Evolutionary conservation across 2,329 filamentous ascomycete species (phyloP).

Genomic region (Pyrenophora graminea): DNA sequence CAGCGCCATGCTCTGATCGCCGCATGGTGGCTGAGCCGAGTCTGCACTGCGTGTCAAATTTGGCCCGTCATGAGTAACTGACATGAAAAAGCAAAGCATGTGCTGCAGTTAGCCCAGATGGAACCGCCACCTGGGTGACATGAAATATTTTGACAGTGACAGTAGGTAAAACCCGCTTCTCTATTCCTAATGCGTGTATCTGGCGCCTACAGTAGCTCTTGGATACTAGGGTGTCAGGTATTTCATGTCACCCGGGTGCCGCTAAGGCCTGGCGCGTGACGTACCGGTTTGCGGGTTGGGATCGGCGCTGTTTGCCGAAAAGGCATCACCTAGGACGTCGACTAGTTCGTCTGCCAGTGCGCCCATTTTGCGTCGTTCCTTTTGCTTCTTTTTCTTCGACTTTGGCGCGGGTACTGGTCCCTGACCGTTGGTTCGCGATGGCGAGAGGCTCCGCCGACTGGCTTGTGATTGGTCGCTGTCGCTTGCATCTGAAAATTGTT

Average conservation of each 20-base stretch:
- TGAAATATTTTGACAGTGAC: too few species aligned
- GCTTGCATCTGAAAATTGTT: constrained; percentile 22
- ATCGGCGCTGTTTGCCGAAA: constrained; percentile 7
- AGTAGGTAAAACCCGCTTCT: too few species aligned
- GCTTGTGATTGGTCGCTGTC: constrained; percentile 31
- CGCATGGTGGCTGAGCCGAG: constrained; percentile 6
- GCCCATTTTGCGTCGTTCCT: constrained; percentile 27
- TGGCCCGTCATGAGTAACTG: constrained; percentile 4
- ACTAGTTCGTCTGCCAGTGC: constrained; percentile 27
- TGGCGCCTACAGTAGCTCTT: too few species aligned
- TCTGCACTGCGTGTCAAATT: constrained; percentile 2
- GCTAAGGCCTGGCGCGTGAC: constrained; percentile 4
- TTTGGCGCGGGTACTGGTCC: constrained; percentile 11
- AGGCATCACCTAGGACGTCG: constrained; percentile 23
- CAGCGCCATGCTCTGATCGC: constrained; percentile 16
- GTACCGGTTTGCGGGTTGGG: constrained; percentile 14
- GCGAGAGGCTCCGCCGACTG: constrained; percentile 26
- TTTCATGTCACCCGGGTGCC: too few species aligned
- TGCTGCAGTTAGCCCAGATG: background rate
- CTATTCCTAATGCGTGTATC: too few species aligned
- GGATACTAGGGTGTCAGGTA: too few species aligned
- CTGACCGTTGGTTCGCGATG: constrained; percentile 12
- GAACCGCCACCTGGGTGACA: background rate
- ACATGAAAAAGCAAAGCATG: constrained; percentile 1
- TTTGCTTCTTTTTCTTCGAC: constrained; percentile 17